phyloP scores from a whole-genome alignment of 176 grass and related monocot genomes.

The Zoysia japonica region DNA sequence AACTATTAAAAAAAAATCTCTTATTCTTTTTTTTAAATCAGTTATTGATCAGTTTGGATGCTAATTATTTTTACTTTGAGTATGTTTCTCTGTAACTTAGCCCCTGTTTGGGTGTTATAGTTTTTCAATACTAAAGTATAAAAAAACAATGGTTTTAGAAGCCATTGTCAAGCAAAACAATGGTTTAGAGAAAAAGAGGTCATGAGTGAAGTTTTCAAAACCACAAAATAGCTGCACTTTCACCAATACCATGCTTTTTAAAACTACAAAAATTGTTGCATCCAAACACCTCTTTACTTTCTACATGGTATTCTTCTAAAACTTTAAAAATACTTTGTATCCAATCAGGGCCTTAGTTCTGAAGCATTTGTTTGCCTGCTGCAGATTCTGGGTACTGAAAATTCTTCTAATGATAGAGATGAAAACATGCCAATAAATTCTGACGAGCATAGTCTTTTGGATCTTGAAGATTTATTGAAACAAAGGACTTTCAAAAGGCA shows the following conservation, averaged over 20 bases:
- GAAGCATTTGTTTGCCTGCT: slow-evolving; percentile 5
- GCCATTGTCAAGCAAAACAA: too few relatives aligned
- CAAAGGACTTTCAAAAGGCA: slow-evolving; percentile 55
- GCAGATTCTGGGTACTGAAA: slow-evolving; percentile 37
- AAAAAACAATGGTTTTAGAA: too few relatives aligned
- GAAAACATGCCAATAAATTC: slow-evolving; percentile 28
- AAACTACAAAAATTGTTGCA: too few relatives aligned
- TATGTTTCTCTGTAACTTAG: not conserved
- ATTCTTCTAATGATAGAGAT: slow-evolving; percentile 21
- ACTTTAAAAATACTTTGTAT: too few relatives aligned
- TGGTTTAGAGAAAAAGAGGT: too few relatives aligned
- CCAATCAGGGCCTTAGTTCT: not conserved
- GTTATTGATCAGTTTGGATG: not conserved
- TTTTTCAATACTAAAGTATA: too few relatives aligned
- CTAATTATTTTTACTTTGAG: not conserved
- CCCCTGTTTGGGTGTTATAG: too few relatives aligned
- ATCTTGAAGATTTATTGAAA: slow-evolving; percentile 52
- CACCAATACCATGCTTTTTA: too few relatives aligned
- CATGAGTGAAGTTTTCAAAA: too few relatives aligned
- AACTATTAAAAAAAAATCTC: not conserved
- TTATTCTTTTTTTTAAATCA: not conserved
- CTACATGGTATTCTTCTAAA: too few relatives aligned
- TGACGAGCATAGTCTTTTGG: slow-evolving; percentile 17
- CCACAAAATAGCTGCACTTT: too few relatives aligned
- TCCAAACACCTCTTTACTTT: too few relatives aligned